These are phyloP conservation scores for Acidiella bohemica DNA, from an alignment of 495 filamentous ascomycete species.

Conservation along the genomic window DNA sequence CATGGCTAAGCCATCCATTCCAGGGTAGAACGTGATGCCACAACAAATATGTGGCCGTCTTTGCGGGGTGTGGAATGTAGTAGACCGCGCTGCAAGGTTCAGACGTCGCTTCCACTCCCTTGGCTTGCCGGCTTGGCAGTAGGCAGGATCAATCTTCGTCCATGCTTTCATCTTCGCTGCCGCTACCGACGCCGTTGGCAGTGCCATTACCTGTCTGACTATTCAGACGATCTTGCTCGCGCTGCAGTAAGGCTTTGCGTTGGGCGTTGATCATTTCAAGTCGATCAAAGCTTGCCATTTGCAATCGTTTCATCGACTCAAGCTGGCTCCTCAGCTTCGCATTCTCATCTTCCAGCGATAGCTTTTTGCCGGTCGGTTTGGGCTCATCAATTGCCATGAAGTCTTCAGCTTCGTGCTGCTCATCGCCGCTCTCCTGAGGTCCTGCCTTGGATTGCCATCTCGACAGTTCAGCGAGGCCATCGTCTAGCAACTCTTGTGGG, in stretches of 20 bases:
- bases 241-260: conserved; percentile 21
- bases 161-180: conserved; percentile 2
- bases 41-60: conserved; percentile 14
- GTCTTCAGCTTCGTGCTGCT: conserved; percentile 12
- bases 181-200: background rate
- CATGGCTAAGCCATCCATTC: conserved; percentile 17
- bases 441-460: conserved; percentile 18
- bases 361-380: conserved; percentile 4
- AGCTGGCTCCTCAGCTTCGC: conserved; percentile 23
- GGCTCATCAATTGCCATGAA: conserved; percentile 24
- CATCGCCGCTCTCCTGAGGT: conserved; percentile 3
- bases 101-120: too few species aligned
- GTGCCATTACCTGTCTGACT: background rate
- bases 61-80: conserved; percentile 14
- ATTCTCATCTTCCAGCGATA: conserved; percentile 16
- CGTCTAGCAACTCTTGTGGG: conserved; percentile 40
- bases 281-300: conserved; percentile 28
- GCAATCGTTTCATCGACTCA: conserved; percentile 25
- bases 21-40: background rate
- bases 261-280: conserved; percentile 28
- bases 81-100: conserved; percentile 1
- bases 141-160: too few species aligned
- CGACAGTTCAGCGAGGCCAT: conserved; percentile 41
- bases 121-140: background rate
- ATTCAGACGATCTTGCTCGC: conserved; percentile 10